These are phyloP conservation scores for Filobasidium floriforme DNA, from an alignment of 768 basidiomycete species.

Conservation along the genomic window DNA sequence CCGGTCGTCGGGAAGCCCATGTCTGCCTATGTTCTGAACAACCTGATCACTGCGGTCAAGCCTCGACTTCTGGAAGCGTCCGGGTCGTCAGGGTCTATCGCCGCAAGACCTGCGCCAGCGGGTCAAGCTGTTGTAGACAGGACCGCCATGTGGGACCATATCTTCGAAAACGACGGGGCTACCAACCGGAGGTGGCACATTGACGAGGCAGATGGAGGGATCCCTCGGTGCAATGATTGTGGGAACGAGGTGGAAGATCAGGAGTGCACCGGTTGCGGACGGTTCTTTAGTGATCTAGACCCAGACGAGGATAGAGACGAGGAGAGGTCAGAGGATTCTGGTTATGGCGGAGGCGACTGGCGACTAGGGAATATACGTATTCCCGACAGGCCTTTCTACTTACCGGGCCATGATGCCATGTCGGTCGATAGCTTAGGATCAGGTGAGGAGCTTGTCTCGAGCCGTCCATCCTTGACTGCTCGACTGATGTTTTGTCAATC, in stretches of 20 bases:
- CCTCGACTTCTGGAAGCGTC: neutral
- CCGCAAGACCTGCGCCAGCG: neutral
- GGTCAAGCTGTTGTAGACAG: neutral
- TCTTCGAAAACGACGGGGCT: slow-evolving; percentile 8
- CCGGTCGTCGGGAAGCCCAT: slow-evolving; percentile 17
- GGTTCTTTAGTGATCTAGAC: slow-evolving; percentile 16
- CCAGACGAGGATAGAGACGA: neutral
- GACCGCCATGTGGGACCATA: slow-evolving; percentile 14
- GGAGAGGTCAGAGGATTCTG: neutral
- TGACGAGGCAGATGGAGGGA: slow-evolving; percentile 11
- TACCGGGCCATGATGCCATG: neutral
- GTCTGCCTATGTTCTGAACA: slow-evolving; percentile 13
- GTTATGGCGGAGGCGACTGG: neutral
- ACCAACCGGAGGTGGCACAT: slow-evolving; percentile 11
- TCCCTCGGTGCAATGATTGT: slow-evolving; percentile 17
- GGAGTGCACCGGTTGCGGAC: slow-evolving; percentile 17
- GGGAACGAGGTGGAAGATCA: slow-evolving; percentile 17
- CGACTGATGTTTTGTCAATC: too few relatives aligned
- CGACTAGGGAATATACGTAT: neutral
- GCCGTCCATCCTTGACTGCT: too few relatives aligned
- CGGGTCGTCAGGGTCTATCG: neutral
- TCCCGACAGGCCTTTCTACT: neutral
- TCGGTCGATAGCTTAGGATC: too few relatives aligned
- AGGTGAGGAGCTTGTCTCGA: too few relatives aligned
- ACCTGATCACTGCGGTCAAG: slow-evolving; percentile 12